phyloP scores from a whole-genome alignment of 768 basidiomycete species.

The Lyophyllum decastes region DNA sequence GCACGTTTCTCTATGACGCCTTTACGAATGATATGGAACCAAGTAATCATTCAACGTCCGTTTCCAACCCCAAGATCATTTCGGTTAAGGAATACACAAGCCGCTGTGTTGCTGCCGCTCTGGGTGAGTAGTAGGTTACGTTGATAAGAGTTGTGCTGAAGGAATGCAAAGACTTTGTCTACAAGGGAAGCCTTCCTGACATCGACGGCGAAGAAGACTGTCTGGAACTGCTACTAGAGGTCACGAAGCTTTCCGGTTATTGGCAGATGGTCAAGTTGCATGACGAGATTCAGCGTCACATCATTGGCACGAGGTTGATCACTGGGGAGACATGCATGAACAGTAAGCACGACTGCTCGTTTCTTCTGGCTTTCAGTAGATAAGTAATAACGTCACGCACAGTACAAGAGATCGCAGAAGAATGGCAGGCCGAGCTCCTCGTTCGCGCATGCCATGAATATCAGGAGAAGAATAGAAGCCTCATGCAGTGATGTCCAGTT shows the following conservation, averaged over 20 bases:
- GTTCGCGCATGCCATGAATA: slow-evolving; percentile 27
- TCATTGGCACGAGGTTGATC: slow-evolving; percentile 27
- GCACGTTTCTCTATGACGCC: slow-evolving; percentile 29
- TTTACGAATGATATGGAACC: slow-evolving; percentile 25
- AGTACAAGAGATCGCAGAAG: slow-evolving; percentile 9
- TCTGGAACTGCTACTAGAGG: slow-evolving; percentile 23
- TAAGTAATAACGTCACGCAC: slow-evolving; percentile 12
- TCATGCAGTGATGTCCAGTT: too few relatives aligned
- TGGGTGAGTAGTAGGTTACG: slow-evolving; percentile 26
- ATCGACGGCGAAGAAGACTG: not conserved
- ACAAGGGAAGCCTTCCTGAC: slow-evolving; percentile 22
- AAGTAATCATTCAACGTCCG: slow-evolving; percentile 16
- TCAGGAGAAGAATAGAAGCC: slow-evolving; percentile 23
- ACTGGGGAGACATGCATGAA: slow-evolving; percentile 21
- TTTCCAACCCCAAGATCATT: slow-evolving; percentile 12
- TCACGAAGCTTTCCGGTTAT: slow-evolving; percentile 27
- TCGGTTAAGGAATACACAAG: slow-evolving; percentile 15
- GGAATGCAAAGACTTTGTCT: slow-evolving; percentile 30
- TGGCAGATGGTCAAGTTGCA: slow-evolving; percentile 27
- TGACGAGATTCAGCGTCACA: slow-evolving; percentile 26
- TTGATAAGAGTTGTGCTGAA: too few relatives aligned
- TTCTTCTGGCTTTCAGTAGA: too few relatives aligned
- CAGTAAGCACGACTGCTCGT: slow-evolving; percentile 17
- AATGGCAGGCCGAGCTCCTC: slow-evolving; percentile 15
- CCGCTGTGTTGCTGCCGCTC: slow-evolving; percentile 23